These are phyloP conservation scores for Centella asiatica DNA, from an alignment of 129 eudicot species.

Conservation along the genomic window DNA sequence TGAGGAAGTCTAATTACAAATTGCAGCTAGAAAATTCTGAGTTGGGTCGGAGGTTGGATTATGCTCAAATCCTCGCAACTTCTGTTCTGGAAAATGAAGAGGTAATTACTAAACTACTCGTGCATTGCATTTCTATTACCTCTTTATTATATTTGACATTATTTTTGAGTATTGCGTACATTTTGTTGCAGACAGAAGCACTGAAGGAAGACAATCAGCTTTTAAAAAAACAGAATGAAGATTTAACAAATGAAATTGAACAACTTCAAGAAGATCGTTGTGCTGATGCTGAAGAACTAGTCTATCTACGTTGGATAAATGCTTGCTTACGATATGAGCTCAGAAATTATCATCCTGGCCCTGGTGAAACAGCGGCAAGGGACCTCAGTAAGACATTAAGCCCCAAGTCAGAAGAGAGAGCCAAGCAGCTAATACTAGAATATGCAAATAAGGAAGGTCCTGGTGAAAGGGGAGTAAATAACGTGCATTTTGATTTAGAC, in stretches of 20 bases:
- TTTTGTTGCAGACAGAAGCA: conserved; percentile 37
- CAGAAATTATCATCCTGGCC: conserved; percentile 54
- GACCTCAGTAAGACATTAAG: conserved; percentile 67
- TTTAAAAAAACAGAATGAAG: conserved; percentile 47
- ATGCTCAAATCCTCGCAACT: conserved; percentile 54
- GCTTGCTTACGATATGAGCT: conserved; percentile 82
- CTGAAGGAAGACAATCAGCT: conserved; percentile 40
- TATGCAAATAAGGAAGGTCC: conserved; percentile 64
- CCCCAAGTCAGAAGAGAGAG: conserved; percentile 73
- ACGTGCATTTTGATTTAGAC: conserved; percentile 40
- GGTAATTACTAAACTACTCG: conserved; percentile 23
- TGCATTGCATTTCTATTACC: neutral
- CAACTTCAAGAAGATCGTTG: conserved; percentile 49
- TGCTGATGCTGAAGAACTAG: conserved; percentile 61
- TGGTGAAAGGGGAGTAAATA: conserved; percentile 20
- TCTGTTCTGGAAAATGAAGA: conserved; percentile 64
- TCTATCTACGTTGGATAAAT: conserved; percentile 76
- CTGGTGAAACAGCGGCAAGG: conserved; percentile 60
- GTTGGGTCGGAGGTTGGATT: conserved; percentile 57
- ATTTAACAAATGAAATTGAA: conserved; percentile 52
- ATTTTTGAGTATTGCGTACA: neutral
- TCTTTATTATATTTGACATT: neutral
- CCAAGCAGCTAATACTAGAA: conserved; percentile 64
- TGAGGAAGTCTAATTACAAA: conserved; percentile 39
- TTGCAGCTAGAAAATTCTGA: conserved; percentile 51